A percentile compares a stretch with the other conserved stretches of the same genome.
Conservation (phyloP, 257 asterid genomes). For the Misopates orontium region DNA sequence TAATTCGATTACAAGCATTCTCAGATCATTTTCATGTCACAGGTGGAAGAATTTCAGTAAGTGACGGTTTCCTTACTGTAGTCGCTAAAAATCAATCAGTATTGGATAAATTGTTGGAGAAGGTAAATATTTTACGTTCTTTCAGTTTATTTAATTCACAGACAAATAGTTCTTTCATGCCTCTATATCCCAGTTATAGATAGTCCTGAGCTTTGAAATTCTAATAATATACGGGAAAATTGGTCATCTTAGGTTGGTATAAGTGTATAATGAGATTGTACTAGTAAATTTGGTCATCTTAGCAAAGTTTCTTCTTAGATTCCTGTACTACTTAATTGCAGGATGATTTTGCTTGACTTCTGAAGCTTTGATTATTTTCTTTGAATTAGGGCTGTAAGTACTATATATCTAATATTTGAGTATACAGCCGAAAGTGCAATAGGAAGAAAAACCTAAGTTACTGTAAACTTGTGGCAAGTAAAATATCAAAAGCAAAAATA, state of each 20-base stretch:
- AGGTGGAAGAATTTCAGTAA: slow-evolving; percentile 87
- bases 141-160: slow-evolving; percentile 16
- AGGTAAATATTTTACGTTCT: slow-evolving; percentile 46
- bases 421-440: not conserved
- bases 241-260: slow-evolving; percentile 1
- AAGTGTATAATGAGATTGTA: not conserved
- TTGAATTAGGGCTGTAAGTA: not conserved
- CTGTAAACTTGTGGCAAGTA: not conserved
- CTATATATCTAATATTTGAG: not conserved
- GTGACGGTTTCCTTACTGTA: slow-evolving; percentile 75
- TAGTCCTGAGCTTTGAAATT: slow-evolving; percentile 10
- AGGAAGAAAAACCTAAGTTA: not conserved
- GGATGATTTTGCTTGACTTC: too few species aligned
- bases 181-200: slow-evolving; percentile 15
- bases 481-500: not conserved
- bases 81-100: slow-evolving; percentile 81
- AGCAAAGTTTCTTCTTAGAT: slow-evolving; percentile 11
- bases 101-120: slow-evolving; percentile 77
- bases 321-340: not conserved
- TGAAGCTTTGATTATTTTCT: not conserved
- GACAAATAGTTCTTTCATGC: slow-evolving; percentile 13
- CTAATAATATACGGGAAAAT: slow-evolving; percentile 1
- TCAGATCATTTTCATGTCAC: slow-evolving; percentile 32
- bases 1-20: slow-evolving; percentile 12
- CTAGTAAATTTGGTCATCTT: too few species aligned